Base-by-base conservation (phyloP, 176 grass and related monocot genomes). In the Areca catechu region DNA sequence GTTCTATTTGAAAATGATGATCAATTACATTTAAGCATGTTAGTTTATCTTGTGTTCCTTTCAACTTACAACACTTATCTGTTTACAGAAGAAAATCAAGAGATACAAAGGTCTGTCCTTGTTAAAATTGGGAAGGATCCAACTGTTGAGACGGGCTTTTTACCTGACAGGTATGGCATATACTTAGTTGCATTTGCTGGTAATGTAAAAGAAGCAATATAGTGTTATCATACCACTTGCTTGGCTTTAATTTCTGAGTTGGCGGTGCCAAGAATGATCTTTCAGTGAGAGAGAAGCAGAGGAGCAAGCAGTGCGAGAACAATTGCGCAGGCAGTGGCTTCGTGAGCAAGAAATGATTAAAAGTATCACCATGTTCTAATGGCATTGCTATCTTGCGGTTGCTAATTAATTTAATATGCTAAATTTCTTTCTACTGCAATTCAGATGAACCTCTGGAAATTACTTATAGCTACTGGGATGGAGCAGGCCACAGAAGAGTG, bases 391-490 rank as follows among this genome's bases (percentile, higher is more conserved):
- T 5, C 53, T 7, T 18, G 14, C 7, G 34, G 22, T 21, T 61
- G 7, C 51, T 22, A 37, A 28, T 15, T 19, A 22, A 19, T 5
- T 24, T 16, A 23, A 20, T 22, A n/a, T 62, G 12, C 58, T 72
- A 61, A 72, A 20, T 3, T 37, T 16, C 10, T 53, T 61, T 72
- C 15, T 24, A 43, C 58, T 15, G n/a, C 49, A 19, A 81, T 71
- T 69, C 76, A 98, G 93, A 85, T 73, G 93, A 98, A 51, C 81
- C 93, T 58, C 81, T 92, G 50, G 53, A 86, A 72, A 98, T 98
- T 65, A 98, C 87, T 57, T 98, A 98, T 59, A 98, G 87, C 82
- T 98, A 98, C 57, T 98, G 93, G 87, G 93, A 98, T 80, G 93
- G 93, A 43, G 91, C 93, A 60, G 83, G 93, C 51, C 93, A 98